Conservation (phyloP, 225 moss, liverwort and hornwort genomes). For the Thuidium tamariscinum region DNA sequence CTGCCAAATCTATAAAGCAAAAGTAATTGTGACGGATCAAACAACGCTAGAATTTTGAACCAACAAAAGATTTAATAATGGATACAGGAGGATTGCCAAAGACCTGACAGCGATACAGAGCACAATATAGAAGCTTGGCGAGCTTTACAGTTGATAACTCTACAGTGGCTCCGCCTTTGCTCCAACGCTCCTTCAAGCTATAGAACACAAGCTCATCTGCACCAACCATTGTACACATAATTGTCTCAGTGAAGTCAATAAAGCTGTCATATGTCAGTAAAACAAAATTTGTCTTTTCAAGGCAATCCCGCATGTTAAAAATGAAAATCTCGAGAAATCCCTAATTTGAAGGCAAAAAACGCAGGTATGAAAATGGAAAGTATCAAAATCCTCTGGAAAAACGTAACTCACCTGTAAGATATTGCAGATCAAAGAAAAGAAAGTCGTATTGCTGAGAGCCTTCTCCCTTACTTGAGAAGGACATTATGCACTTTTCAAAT, state of each 20-base stretch:
- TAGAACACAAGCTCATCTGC: conserved; percentile 87
- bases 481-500: conserved; percentile 56
- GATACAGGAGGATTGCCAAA: neutral
- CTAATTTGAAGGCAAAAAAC: neutral
- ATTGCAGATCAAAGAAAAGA: conserved; percentile 78
- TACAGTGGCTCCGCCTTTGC: conserved; percentile 67
- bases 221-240: neutral
- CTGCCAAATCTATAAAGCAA: neutral
- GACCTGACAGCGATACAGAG: conserved; percentile 79
- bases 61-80: neutral
- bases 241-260: neutral
- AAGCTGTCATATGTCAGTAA: neutral
- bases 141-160: conserved; percentile 81
- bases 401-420: conserved; percentile 53
- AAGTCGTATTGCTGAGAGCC: conserved; percentile 44
- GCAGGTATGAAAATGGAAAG: neutral
- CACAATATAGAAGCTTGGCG: conserved; percentile 83
- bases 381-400: neutral
- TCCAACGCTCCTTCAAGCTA: conserved; percentile 89
- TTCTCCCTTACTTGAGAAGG: conserved; percentile 30
- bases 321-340: neutral
- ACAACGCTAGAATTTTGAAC: neutral
- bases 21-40: neutral
- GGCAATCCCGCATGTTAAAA: neutral
- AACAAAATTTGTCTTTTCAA: neutral